Percentiles rank a stretch among this genome's conserved stretches.
Evolutionary conservation across 2,329 filamentous ascomycete species (phyloP).

Genomic region (Colletotrichum godetiae): DNA sequence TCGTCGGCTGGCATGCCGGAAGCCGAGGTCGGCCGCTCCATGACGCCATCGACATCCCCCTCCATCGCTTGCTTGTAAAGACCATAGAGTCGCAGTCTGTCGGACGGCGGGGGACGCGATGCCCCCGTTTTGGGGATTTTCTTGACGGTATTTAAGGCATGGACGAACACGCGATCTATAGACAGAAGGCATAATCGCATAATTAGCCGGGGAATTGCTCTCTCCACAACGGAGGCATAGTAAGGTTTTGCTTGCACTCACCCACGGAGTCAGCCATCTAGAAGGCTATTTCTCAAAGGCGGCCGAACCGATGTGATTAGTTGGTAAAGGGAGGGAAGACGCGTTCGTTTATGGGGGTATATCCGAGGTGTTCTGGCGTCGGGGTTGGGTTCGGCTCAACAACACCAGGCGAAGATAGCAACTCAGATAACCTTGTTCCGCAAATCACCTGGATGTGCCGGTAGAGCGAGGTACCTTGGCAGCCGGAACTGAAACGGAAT

Average conservation of each 20-base stretch:
- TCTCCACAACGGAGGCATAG: constrained; percentile 37
- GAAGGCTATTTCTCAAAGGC: constrained; percentile 20
- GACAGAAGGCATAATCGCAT: constrained; percentile 27
- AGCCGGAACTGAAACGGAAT: constrained; percentile 6
- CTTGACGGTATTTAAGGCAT: constrained; percentile 98
- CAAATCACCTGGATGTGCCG: constrained; percentile 10
- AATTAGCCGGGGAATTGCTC: constrained; percentile 35
- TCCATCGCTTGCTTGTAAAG: constrained; percentile 99
- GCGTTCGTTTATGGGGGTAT: constrained; percentile 26
- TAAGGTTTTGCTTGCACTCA: constrained; percentile 40
- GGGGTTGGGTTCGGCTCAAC: constrained; percentile 28
- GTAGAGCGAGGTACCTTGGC: constrained; percentile 12
- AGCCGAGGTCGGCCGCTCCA: constrained; percentile 78
- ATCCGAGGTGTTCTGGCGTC: constrained; percentile 19
- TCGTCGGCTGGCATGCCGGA: constrained; percentile 63
- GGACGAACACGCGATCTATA: constrained; percentile 95
- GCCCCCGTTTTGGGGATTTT: constrained; percentile 95
- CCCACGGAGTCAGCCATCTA: constrained; percentile 53
- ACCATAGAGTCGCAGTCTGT: constrained; percentile 93
- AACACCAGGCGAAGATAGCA: constrained; percentile 17
- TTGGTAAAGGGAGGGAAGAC: constrained; percentile 3
- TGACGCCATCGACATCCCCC: constrained; percentile 93
- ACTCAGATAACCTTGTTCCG: constrained; percentile 21
- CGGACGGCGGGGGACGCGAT: constrained; percentile 84
- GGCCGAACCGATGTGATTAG: background rate